Conservation (phyloP, 805 yeast genomes). For the Yarrowia sp. region DNA sequence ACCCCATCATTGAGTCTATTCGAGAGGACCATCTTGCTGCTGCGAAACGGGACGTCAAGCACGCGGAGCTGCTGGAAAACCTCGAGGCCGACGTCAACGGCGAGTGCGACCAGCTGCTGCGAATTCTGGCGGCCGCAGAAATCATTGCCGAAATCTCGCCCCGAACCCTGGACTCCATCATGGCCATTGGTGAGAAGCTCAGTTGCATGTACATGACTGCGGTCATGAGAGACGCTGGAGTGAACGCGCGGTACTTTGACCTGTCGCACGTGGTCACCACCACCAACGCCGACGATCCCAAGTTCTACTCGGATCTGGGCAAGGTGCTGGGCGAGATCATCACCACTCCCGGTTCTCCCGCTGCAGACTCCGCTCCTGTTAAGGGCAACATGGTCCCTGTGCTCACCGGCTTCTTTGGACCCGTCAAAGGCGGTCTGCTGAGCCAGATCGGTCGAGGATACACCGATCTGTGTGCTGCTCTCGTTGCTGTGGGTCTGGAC, state of each 20-base stretch:
- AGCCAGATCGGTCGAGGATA: constrained; percentile 97
- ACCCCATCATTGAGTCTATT: constrained; percentile 66
- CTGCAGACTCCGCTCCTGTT: constrained; percentile 5
- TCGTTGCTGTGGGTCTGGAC: constrained; percentile 87
- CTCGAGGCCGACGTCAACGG: constrained; percentile 64
- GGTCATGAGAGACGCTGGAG: constrained; percentile 81
- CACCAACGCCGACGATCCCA: constrained; percentile 59
- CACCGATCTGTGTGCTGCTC: constrained; percentile 96
- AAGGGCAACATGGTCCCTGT: constrained; percentile 71
- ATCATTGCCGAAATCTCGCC: constrained; percentile 90
- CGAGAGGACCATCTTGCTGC: constrained; percentile 79
- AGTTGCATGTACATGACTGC: constrained; percentile 90
- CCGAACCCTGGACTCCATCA: constrained; percentile 84
- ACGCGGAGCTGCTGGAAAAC: constrained; percentile 56
- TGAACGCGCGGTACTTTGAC: constrained; percentile 79
- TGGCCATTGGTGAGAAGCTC: constrained; percentile 93
- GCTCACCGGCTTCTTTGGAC: constrained; percentile 93
- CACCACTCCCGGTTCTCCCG: constrained; percentile 45
- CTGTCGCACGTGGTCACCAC: constrained; percentile 73
- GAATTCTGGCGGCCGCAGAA: constrained; percentile 83
- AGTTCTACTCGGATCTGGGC: constrained; percentile 63
- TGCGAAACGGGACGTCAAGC: constrained; percentile 63
- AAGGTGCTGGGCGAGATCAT: constrained; percentile 58
- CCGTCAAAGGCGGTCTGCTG: constrained; percentile 93
- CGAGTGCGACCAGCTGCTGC: constrained; percentile 73